Evolutionary conservation across 345 rosid genomes (phyloP).

Genomic region (Camelina hispida): DNA sequence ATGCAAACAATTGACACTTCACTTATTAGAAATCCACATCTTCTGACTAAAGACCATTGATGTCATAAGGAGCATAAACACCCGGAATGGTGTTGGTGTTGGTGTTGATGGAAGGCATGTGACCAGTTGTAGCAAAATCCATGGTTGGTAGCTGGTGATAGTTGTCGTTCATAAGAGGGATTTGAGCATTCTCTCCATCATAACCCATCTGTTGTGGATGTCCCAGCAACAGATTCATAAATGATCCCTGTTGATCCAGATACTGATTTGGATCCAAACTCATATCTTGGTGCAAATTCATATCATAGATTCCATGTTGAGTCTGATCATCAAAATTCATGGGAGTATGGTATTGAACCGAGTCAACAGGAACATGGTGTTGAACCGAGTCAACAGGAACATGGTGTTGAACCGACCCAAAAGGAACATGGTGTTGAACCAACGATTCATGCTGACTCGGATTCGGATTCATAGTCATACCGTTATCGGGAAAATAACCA

Average conservation of each 20-base stretch:
- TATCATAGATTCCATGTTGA: not conserved
- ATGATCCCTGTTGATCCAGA: not conserved
- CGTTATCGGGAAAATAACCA: not conserved
- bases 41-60: not conserved
- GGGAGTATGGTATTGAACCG: not conserved
- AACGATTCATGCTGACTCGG: not conserved
- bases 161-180: not conserved
- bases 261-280: not conserved
- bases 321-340: not conserved
- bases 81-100: not conserved
- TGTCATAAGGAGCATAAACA: not conserved
- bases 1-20: not conserved
- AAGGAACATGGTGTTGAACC: not conserved
- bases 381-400: too few species aligned
- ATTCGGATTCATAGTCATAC: not conserved
- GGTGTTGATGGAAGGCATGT: not conserved
- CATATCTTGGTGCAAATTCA: not conserved
- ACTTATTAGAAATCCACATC: not conserved
- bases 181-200: not conserved
- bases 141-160: not conserved
- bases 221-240: not conserved
- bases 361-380: too few species aligned
- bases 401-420: not conserved
- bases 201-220: not conserved
- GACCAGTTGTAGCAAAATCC: not conserved